These are phyloP conservation scores for Handroanthus guayacan DNA, from an alignment of 257 asterid species.

Conservation along the genomic window DNA sequence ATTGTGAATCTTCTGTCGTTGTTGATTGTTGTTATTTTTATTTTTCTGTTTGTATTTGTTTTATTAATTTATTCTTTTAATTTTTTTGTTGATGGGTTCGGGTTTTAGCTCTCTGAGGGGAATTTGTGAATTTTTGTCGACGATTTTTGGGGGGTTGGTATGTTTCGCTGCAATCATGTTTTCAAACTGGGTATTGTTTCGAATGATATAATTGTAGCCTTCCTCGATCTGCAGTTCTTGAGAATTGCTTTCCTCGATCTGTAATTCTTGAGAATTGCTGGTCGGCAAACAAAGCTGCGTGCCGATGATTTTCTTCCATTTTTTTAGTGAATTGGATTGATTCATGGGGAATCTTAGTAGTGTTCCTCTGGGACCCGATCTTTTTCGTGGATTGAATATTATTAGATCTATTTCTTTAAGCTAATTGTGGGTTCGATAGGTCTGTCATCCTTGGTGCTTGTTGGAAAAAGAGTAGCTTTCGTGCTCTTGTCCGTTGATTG, in stretches of 20 bases:
- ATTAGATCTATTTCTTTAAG: no score
- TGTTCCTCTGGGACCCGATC: no score
- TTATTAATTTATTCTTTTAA: neutral
- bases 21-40: neutral
- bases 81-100: neutral
- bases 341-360: no score
- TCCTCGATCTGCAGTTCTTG: no score
- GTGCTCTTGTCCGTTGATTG: neutral
- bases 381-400: no score
- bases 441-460: neutral
- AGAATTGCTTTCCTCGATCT: no score
- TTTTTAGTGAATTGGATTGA: no score
- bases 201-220: neutral
- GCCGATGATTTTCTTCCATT: no score
- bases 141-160: neutral
- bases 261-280: no score
- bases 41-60: neutral
- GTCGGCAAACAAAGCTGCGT: no score
- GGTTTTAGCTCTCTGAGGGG: neutral
- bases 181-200: neutral
- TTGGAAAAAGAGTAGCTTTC: neutral
- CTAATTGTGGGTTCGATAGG: neutral
- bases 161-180: neutral
- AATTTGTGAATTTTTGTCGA: neutral
- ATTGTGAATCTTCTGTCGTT: neutral